A percentile compares a stretch with the other conserved stretches of the same genome.
Evolutionary conservation across 768 basidiomycete genomes (phyloP).

Genomic region (Hypholoma fasciculare): DNA sequence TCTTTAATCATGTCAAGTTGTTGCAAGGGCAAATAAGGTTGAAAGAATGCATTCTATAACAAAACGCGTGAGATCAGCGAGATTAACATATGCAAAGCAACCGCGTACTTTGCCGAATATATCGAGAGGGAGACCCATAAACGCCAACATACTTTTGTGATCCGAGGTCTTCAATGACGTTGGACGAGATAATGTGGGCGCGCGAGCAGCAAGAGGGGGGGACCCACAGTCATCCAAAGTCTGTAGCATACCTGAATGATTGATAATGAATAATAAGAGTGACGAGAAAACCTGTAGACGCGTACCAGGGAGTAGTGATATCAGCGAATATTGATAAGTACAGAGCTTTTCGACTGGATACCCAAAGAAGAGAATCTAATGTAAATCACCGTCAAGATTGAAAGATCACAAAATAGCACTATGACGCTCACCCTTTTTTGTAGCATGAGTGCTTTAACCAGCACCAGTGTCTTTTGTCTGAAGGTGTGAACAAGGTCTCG

Average conservation of each 20-base stretch:
- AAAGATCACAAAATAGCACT: not conserved
- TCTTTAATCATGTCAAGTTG: conserved; percentile 87
- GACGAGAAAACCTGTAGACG: not conserved
- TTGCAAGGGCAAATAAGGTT: conserved; percentile 95
- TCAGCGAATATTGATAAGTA: conserved; percentile 97
- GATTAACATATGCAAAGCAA: not conserved
- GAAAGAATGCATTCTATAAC: conserved; percentile 89
- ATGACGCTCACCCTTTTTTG: conserved; percentile 77
- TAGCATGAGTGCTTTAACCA: conserved; percentile 93
- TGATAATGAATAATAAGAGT: conserved; percentile 2
- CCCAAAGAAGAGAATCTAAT: conserved; percentile 93
- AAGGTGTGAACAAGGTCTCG: conserved; percentile 93
- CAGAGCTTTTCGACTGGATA: conserved; percentile 95
- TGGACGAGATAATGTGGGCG: conserved; percentile 59
- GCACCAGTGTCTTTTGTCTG: conserved; percentile 85
- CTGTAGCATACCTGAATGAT: conserved; percentile 73
- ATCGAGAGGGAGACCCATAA: conserved; percentile 91
- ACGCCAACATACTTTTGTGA: conserved; percentile 86
- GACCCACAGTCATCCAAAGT: conserved; percentile 91
- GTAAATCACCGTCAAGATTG: not conserved
- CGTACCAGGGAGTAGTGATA: conserved; percentile 87
- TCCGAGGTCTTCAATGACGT: conserved; percentile 88
- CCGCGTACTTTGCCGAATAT: conserved; percentile 80
- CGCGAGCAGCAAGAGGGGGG: conserved; percentile 71
- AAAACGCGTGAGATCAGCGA: not conserved